Base-by-base conservation (phyloP, 495 filamentous ascomycete genomes). In the Pyrenopolyporus hunteri region DNA sequence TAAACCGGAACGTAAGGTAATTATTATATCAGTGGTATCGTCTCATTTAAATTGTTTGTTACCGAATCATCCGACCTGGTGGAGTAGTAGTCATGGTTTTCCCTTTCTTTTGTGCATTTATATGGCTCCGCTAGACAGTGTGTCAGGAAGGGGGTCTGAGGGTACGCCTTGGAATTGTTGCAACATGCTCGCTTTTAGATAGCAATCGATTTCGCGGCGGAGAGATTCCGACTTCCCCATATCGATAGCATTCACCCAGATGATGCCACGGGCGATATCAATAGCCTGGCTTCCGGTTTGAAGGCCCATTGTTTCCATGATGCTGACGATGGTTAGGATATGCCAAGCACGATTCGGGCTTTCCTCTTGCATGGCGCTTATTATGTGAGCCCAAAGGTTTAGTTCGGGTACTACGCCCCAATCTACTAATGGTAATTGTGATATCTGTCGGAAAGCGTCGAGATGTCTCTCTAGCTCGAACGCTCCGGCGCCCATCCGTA, bases 371-470 rank as follows among this genome's bases (percentile, higher is more conserved):
- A 68, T 54, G 2, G 60, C 67, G 5, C 55, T 66, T 10, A 56
- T 44, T 1, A 66, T 39, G 11, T 64, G 64, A 7, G 67, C 67
- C 67, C 67, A 70, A 11, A 70, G 64, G n/a, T 64, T 70, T 8
- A 70, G 33, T 53, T 70, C 64, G 2, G 67, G 59, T 16, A 70
- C 64, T 6, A 63, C 10, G 22, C 47, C 33, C 67, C 64, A 67
- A 20, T 62, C 25, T 1, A 70, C 60, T 10, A 67, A 28, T 1
- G 67, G 67, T 4, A 70, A 39, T 33, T 60, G 57, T 16, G 59
- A 61, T 11, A 70, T 70, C 48, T 64, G 59, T 19, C 56, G 23
- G 28, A 70, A 70, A 4, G 64, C 67, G 6, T 65, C 59, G n/a
- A 70, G 64, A 19, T 70, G 67, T 3, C 40, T 28, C 19, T 33